phyloP scores from a whole-genome alignment of 176 grass and related monocot species.

The Microstegium vimineum region DNA sequence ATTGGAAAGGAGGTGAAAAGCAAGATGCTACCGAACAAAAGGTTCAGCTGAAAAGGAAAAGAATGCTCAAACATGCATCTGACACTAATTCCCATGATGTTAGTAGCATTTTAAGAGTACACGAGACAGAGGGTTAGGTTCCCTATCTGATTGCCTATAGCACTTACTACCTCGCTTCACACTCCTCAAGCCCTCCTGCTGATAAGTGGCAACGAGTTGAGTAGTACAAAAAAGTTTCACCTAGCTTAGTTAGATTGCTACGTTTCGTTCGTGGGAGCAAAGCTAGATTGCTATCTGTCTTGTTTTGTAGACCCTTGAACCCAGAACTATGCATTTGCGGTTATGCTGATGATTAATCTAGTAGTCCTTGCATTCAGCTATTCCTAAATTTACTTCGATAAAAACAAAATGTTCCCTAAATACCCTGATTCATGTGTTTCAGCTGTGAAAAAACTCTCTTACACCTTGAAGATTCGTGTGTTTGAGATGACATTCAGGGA shows the following conservation, averaged over 20 bases:
- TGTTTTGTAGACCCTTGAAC: neutral
- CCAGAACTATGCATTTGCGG: neutral
- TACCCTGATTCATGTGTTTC: no score
- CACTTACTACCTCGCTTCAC: neutral
- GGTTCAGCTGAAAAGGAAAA: neutral
- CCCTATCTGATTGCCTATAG: conserved; percentile 37
- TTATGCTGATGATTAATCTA: neutral
- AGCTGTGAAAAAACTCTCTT: neutral
- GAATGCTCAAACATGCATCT: neutral
- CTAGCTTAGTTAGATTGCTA: neutral
- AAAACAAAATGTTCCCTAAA: neutral
- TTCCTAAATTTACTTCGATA: neutral
- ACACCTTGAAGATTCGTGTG: neutral
- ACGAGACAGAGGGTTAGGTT: neutral
- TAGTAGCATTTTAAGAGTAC: neutral
- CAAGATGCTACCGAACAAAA: conserved; percentile 37
- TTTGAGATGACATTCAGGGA: no score
- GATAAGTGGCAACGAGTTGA: neutral
- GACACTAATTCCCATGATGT: conserved; percentile 16
- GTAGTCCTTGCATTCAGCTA: neutral
- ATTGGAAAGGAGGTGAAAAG: conserved; percentile 28
- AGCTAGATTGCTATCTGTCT: neutral
- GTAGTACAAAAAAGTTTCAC: neutral
- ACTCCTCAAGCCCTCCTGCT: neutral
- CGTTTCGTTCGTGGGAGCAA: neutral